Conservation (phyloP, 164 flowering plant species). For the Stephania cephalantha region DNA sequence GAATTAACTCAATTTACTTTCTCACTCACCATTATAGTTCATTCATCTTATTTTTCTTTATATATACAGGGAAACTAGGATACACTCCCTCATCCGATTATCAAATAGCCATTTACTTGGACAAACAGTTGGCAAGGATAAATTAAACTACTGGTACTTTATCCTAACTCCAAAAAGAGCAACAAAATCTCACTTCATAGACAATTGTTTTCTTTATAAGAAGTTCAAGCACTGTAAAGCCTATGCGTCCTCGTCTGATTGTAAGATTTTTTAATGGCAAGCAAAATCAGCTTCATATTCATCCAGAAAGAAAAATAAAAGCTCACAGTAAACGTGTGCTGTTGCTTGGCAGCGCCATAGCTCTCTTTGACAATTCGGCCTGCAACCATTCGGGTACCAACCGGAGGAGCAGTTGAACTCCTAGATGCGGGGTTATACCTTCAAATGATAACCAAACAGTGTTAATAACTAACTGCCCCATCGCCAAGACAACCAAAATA, state of each 20-base stretch:
- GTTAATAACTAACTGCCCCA: not conserved
- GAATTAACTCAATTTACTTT: not conserved
- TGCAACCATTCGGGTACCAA: conserved; percentile 63
- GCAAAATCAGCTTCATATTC: not conserved
- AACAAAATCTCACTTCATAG: not conserved
- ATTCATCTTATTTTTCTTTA: too few species aligned
- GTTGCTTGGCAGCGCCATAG: conserved; percentile 90
- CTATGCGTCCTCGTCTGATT: not conserved
- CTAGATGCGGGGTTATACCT: conserved; percentile 69
- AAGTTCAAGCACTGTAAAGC: not conserved
- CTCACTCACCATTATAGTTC: not conserved
- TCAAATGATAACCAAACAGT: not conserved
- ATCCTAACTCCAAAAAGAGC: too few species aligned
- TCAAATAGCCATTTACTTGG: not conserved
- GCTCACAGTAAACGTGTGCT: conserved; percentile 86
- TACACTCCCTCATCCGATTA: too few species aligned
- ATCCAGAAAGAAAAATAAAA: not conserved
- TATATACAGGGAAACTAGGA: too few species aligned
- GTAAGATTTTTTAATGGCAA: not conserved
- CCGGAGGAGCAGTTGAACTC: conserved; percentile 68
- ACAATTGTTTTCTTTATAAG: not conserved
- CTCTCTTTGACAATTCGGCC: conserved; percentile 93
- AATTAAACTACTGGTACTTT: too few species aligned
- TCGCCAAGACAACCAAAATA: not conserved
- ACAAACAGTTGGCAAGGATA: not conserved